Percentiles rank a stretch among this genome's conserved stretches.
phyloP scores from a whole-genome alignment of 345 rosid species.

The Lepidium didymum region DNA sequence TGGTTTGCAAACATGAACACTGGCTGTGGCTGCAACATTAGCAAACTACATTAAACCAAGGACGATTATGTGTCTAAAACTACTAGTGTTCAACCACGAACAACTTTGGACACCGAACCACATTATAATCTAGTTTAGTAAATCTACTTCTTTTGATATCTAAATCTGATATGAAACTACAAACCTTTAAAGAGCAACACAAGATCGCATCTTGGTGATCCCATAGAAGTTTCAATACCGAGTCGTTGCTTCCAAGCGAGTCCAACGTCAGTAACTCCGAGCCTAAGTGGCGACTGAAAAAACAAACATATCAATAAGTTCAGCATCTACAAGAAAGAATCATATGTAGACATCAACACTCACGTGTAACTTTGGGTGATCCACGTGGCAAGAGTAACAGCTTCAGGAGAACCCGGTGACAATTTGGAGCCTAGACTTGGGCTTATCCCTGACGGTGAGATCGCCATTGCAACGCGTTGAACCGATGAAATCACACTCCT shows the following conservation, averaged over 20 bases:
- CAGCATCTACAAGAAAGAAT: not conserved
- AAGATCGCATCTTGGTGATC: conserved; percentile 83
- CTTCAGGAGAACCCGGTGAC: conserved; percentile 90
- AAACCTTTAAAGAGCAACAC: conserved; percentile 89
- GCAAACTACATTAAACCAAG: not conserved
- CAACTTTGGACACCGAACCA: not conserved
- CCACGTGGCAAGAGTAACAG: conserved; percentile 86
- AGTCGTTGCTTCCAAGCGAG: conserved; percentile 44
- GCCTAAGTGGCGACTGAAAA: conserved; percentile 60
- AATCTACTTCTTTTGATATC: too few species aligned
- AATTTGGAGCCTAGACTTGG: conserved; percentile 63
- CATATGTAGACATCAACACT: conserved; percentile 16
- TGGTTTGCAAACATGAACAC: conserved; percentile 93
- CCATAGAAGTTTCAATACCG: conserved; percentile 75
- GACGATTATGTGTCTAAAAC: not conserved
- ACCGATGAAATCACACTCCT: conserved; percentile 88
- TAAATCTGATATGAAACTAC: not conserved
- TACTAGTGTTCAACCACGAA: not conserved
- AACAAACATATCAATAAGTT: not conserved
- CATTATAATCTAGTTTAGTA: not conserved
- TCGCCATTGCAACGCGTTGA: conserved; percentile 95
- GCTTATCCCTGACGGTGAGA: conserved; percentile 76
- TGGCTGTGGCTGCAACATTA: conserved; percentile 59
- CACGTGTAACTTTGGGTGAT: conserved; percentile 80
- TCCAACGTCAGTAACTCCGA: conserved; percentile 63